Conservation (phyloP, 306 rosid genomes). For the Vigna radiata region DNA sequence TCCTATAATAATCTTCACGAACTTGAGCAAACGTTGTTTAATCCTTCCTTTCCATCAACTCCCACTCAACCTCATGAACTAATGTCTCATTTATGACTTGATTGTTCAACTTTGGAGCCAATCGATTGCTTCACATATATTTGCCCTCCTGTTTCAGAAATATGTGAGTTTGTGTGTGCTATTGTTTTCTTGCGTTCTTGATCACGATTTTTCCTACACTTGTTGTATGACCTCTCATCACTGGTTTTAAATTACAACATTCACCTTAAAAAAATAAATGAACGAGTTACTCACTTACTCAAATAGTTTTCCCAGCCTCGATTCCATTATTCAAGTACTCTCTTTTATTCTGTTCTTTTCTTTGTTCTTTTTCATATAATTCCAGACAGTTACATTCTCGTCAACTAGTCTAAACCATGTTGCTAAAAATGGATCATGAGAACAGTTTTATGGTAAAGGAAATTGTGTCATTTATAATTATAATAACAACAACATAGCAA, state of each 20-base stretch:
- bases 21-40: too few species aligned
- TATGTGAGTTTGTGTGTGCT: conserved; percentile 48
- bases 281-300: neutral
- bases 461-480: too few species aligned
- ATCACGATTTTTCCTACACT: neutral
- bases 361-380: too few species aligned
- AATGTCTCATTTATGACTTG: conserved; percentile 47
- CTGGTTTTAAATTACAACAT: conserved; percentile 25
- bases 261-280: neutral
- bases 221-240: conserved; percentile 21
- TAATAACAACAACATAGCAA: too few species aligned
- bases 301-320: conserved; percentile 9
- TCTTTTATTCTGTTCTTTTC: too few species aligned
- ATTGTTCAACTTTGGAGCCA: conserved; percentile 98
- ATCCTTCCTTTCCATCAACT: too few species aligned
- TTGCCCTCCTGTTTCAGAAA: conserved; percentile 91
- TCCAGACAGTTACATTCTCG: too few species aligned
- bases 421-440: too few species aligned
- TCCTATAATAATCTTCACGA: too few species aligned
- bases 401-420: too few species aligned
- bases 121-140: conserved; percentile 92
- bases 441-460: too few species aligned
- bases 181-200: conserved; percentile 13
- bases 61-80: too few species aligned
- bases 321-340: neutral